Evolutionary conservation across 2,329 filamentous ascomycete genomes (phyloP), one percentile per base, ranked within the genome.

Genomic region (Pseudogymnoascus sp.): DNA sequence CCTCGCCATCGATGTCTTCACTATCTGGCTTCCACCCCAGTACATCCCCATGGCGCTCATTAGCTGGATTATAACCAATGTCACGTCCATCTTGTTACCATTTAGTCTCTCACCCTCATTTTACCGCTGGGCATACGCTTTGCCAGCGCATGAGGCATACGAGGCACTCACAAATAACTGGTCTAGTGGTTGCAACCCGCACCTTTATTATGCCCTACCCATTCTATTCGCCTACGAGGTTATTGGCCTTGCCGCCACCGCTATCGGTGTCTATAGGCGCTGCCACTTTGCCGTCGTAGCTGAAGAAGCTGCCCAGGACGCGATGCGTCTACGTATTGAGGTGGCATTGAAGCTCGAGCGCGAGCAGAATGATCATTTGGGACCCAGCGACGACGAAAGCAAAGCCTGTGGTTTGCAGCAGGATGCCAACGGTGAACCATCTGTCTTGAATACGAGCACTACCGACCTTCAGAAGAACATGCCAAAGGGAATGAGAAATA

Each of bases 11-110:
- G 44, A 56, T 77, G 0, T 74, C 75, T 0, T 68, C 77, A 63
- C 65, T 70, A 46, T 46, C 18, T 46, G 42, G 42, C 18, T 46
- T 23, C 18, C 42, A 12, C 42, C 42, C 18, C 42, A 0, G 71
- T 73, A 53, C 70, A 40, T 76, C 42, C 73, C 78, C 0, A 77
- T 78, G 64, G 74, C 78, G 25, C 66, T 79, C 1, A 64, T 79
- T 0, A 74, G 87, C 70, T 86, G 83, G 84, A 84, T 87, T 59
- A 86, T 88, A 64, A 82, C 81, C 6, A 88, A 88, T 68, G 84
- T 87, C 0, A 76, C 78, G 0, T 86, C 83, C 0, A 73, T 77
- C 0, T 87, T 88, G 69, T 86, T 87, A 72, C 73, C 81, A 3
- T 73, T 87, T 40, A 81, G 84, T 34, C 74, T 88, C 40, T 80